Evolutionary conservation across 192 early-diverging fungal genomes (phyloP).

Genomic region (Coemansia sp.): DNA sequence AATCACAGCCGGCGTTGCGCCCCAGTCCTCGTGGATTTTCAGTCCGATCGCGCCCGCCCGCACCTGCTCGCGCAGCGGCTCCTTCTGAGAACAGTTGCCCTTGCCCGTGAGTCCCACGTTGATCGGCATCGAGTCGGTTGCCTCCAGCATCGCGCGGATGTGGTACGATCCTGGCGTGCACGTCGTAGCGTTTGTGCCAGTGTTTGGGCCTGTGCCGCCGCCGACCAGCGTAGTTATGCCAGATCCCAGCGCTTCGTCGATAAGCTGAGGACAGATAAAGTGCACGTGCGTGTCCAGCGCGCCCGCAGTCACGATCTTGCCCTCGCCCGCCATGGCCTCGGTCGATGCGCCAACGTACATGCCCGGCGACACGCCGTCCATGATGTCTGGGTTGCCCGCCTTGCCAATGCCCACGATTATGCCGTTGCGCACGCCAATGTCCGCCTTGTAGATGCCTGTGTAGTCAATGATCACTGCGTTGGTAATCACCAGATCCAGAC

Average conservation of each 20-base stretch:
- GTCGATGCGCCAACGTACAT: conserved; percentile 89
- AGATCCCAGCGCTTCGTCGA: conserved; percentile 77
- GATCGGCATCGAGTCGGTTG: conserved; percentile 86
- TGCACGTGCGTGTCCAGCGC: conserved; percentile 95
- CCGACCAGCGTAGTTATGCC: conserved; percentile 86
- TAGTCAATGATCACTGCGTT: conserved; percentile 93
- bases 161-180: conserved; percentile 86
- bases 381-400: conserved; percentile 96
- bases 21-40: conserved; percentile 97
- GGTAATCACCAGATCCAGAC: conserved; percentile 93
- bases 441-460: conserved; percentile 96
- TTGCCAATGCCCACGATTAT: conserved; percentile 93
- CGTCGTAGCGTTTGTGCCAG: conserved; percentile 94
- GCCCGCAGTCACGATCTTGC: conserved; percentile 90
- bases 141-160: conserved; percentile 86
- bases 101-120: conserved; percentile 97
- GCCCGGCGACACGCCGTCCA: conserved; percentile 86
- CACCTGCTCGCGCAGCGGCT: conserved; percentile 81
- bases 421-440: conserved; percentile 90
- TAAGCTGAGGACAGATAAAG: conserved; percentile 92
- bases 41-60: conserved; percentile 85
- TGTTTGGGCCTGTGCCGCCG: conserved; percentile 94
- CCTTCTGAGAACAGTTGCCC: conserved; percentile 73
- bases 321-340: conserved; percentile 91
- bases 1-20: conserved; percentile 92